Percentiles rank a stretch among this genome's conserved stretches.
Conservation (phyloP, 495 filamentous ascomycete genomes). For the Neurospora sp. region DNA sequence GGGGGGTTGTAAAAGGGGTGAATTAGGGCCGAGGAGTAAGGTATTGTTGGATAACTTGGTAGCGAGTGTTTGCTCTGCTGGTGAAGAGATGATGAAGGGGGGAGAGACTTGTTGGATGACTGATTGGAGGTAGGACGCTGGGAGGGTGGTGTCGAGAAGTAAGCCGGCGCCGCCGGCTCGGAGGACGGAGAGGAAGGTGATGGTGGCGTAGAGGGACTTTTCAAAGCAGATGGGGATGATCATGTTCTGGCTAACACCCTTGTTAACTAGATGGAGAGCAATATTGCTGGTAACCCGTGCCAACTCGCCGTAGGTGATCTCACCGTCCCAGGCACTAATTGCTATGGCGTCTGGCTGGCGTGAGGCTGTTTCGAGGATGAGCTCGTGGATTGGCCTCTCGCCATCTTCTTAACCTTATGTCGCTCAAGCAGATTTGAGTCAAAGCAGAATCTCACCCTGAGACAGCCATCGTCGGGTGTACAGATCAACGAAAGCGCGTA, state of each 20-base stretch:
- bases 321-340: slow-evolving; percentile 48
- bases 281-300: slow-evolving; percentile 24
- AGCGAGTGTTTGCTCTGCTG: slow-evolving; percentile 24
- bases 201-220: slow-evolving; percentile 39
- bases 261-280: slow-evolving; percentile 29
- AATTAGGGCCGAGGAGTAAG: too few species aligned
- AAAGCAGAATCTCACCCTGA: slow-evolving; percentile 9
- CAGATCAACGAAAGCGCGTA: background rate
- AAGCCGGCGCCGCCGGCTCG: slow-evolving; percentile 47
- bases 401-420: slow-evolving; percentile 13
- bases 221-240: slow-evolving; percentile 48
- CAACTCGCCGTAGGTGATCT: slow-evolving; percentile 45
- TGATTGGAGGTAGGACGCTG: slow-evolving; percentile 34
- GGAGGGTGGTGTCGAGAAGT: slow-evolving; percentile 46
- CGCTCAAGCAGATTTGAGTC: slow-evolving; percentile 11
- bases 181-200: slow-evolving; percentile 40
- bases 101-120: slow-evolving; percentile 14
- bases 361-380: slow-evolving; percentile 30
- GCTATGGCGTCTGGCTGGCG: slow-evolving; percentile 20
- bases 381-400: slow-evolving; percentile 27
- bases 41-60: too few species aligned
- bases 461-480: fast-evolving
- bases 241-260: slow-evolving; percentile 33
- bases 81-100: slow-evolving; percentile 39
- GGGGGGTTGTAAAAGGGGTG: too few species aligned